Percentiles rank a stretch among this genome's conserved stretches.
These are phyloP conservation scores for Ramaria sp. DNA, from an alignment of 768 basidiomycete genomes.

Conservation along the genomic window DNA sequence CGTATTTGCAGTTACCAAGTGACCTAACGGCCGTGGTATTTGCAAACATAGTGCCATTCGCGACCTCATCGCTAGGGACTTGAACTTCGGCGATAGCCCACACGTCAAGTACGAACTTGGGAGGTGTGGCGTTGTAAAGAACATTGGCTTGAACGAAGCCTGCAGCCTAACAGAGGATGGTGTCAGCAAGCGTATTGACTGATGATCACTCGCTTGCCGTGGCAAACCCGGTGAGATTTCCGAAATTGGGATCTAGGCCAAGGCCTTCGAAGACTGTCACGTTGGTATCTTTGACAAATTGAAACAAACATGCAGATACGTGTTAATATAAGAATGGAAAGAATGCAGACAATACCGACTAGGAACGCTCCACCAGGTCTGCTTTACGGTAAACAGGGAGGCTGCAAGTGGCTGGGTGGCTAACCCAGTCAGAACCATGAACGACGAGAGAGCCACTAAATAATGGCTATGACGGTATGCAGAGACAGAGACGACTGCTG, in stretches of 20 bases:
- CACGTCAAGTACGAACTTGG: constrained; percentile 33
- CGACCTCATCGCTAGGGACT: constrained; percentile 23
- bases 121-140: constrained; percentile 33
- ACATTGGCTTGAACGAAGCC: constrained; percentile 43
- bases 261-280: constrained; percentile 28
- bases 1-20: constrained; percentile 32
- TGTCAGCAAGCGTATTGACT: background rate
- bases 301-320: background rate
- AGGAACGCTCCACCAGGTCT: constrained; percentile 32
- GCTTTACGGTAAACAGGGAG: constrained; percentile 36
- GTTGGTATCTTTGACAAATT: constrained; percentile 22
- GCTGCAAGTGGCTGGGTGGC: constrained; percentile 43
- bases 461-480: constrained; percentile 31
- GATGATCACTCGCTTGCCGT: constrained; percentile 20
- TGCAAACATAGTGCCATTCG: constrained; percentile 41
- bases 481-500: background rate
- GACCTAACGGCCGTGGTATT: constrained; percentile 41
- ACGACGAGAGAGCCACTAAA: constrained; percentile 36
- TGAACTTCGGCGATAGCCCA: constrained; percentile 40
- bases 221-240: constrained; percentile 37
- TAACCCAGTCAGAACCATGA: constrained; percentile 38
- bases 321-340: background rate
- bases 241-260: constrained; percentile 27
- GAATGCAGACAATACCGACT: constrained; percentile 19
- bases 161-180: constrained; percentile 43